Percentiles rank a stretch among this genome's conserved stretches.
Evolutionary conservation across 345 rosid genomes (phyloP).

Genomic region (Camelina laxa): DNA sequence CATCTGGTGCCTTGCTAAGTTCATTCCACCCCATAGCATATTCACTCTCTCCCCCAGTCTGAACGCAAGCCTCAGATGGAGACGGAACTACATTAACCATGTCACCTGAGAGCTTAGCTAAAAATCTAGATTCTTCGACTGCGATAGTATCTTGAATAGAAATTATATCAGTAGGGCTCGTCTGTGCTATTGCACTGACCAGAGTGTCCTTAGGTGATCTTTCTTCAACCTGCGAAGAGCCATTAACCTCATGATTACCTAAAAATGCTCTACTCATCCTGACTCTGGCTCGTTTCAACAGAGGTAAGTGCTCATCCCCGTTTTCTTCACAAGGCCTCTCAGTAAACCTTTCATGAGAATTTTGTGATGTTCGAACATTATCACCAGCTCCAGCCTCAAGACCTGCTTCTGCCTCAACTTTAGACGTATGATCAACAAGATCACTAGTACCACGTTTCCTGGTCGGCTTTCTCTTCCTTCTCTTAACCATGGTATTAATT

Average conservation of each 20-base stretch:
- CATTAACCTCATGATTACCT: slow-evolving; percentile 43
- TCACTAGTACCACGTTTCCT: slow-evolving; percentile 61
- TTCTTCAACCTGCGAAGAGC: slow-evolving; percentile 54
- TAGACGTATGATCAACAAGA: slow-evolving; percentile 50
- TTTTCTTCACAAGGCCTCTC: slow-evolving; percentile 62
- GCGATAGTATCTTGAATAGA: slow-evolving; percentile 45
- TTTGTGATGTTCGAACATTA: slow-evolving; percentile 48
- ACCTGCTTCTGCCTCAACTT: slow-evolving; percentile 49
- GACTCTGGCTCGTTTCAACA: slow-evolving; percentile 95
- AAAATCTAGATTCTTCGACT: slow-evolving; percentile 46
- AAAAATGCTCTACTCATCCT: slow-evolving; percentile 74
- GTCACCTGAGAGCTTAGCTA: slow-evolving; percentile 46
- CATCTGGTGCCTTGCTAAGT: slow-evolving; percentile 22
- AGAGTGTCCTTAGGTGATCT: slow-evolving; percentile 45
- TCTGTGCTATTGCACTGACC: slow-evolving; percentile 47
- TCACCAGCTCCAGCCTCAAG: slow-evolving; percentile 42
- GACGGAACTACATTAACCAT: slow-evolving; percentile 34
- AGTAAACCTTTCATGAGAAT: slow-evolving; percentile 44
- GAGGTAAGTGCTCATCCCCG: slow-evolving; percentile 94
- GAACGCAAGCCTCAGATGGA: slow-evolving; percentile 43
- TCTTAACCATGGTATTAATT: slow-evolving; percentile 63
- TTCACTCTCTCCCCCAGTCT: slow-evolving; percentile 30
- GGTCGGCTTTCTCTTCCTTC: slow-evolving; percentile 77
- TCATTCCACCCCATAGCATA: slow-evolving; percentile 38
- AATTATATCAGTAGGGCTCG: slow-evolving; percentile 45